A percentile compares a stretch with the other conserved stretches of the same genome.
phyloP scores from a whole-genome alignment of 2,329 filamentous ascomycete genomes.

The Thielaviopsis ethacetica region DNA sequence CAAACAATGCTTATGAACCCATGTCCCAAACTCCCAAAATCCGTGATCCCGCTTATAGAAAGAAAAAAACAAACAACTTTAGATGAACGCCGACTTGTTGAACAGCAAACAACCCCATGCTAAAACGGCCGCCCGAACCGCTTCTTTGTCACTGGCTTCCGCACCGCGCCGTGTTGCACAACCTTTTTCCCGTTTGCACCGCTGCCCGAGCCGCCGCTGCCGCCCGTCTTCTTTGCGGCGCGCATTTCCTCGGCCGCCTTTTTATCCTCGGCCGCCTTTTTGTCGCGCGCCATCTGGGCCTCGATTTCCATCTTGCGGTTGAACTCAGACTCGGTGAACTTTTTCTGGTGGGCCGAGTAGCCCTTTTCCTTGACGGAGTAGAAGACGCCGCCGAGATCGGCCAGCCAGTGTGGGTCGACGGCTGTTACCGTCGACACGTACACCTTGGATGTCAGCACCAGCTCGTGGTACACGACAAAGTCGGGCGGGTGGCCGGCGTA shows the following conservation, averaged over 20 bases:
- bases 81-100: not conserved
- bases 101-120: not conserved
- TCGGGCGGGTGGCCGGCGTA: slow-evolving; percentile 94
- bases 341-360: slow-evolving; percentile 72
- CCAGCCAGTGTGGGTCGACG: slow-evolving; percentile 93
- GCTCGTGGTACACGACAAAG: slow-evolving; percentile 94
- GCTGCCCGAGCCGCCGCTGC: slow-evolving; percentile 2
- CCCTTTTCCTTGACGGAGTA: slow-evolving; percentile 97
- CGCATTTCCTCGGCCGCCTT: slow-evolving; percentile 32
- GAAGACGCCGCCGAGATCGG: slow-evolving; percentile 90
- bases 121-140: slow-evolving; percentile 12
- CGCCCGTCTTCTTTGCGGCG: slow-evolving; percentile 27
- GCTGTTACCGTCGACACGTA: slow-evolving; percentile 96
- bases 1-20: not conserved
- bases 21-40: not conserved
- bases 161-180: slow-evolving; percentile 44
- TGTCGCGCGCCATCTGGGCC: slow-evolving; percentile 77
- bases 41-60: not conserved
- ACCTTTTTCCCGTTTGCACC: slow-evolving; percentile 34
- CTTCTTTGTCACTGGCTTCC: slow-evolving; percentile 23
- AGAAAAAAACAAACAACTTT: slow-evolving; percentile 1
- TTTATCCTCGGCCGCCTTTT: slow-evolving; percentile 46
- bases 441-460: slow-evolving; percentile 91
- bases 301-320: slow-evolving; percentile 89
- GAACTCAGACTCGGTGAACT: slow-evolving; percentile 80